Conservation (phyloP, 768 basidiomycete species). For the Auricularia sp. region DNA sequence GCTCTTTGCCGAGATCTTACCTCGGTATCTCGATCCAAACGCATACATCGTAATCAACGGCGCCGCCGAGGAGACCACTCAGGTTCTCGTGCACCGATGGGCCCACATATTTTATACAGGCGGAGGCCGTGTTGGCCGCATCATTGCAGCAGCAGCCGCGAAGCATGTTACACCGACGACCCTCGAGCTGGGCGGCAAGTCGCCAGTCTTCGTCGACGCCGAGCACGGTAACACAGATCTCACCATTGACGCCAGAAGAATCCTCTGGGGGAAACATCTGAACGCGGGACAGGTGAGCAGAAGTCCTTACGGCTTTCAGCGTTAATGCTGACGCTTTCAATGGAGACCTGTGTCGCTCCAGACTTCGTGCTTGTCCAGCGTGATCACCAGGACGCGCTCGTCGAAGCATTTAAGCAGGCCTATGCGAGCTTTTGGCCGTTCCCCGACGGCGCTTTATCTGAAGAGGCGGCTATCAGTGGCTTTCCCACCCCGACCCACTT, state of each 20-base stretch:
- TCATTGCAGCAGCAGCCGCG: conserved; percentile 42
- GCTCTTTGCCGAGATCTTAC: conserved; percentile 17
- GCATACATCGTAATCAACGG: conserved; percentile 16
- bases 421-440: conserved; percentile 43
- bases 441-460: conserved; percentile 32
- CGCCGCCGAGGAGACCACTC: conserved; percentile 14
- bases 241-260: conserved; percentile 14
- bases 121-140: conserved; percentile 31
- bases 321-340: not conserved
- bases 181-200: conserved; percentile 47
- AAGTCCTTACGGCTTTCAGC: no score
- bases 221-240: conserved; percentile 9
- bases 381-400: conserved; percentile 35
- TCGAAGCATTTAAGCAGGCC: conserved; percentile 33
- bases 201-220: conserved; percentile 19
- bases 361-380: conserved; percentile 35
- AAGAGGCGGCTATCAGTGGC: conserved; percentile 27
- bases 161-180: conserved; percentile 45
- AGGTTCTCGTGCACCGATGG: conserved; percentile 33
- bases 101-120: conserved; percentile 17
- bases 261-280: conserved; percentile 18
- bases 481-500: conserved; percentile 49
- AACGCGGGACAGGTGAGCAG: conserved; percentile 18
- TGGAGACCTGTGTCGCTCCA: conserved; percentile 19
- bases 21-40: conserved; percentile 21